Conservation (phyloP, 2,329 filamentous ascomycete species). For the Clonostachys byssicola region DNA sequence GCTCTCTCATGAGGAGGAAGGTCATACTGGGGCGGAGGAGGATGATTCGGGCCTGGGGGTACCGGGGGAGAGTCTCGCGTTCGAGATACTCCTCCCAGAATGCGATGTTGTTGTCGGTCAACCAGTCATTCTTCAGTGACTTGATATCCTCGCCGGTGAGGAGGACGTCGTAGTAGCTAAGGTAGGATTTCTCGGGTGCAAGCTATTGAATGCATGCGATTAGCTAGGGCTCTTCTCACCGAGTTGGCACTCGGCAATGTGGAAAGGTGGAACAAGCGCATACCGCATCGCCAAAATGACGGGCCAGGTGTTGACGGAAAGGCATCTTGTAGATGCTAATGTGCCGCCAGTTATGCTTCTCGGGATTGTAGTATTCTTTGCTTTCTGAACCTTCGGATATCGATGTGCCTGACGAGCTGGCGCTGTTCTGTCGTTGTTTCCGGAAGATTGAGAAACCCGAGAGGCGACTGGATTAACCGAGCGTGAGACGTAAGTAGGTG, state of each 20-base stretch:
- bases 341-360: constrained; percentile 4
- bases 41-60: constrained; percentile 79
- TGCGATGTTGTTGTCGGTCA: constrained; percentile 94
- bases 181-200: constrained; percentile 27
- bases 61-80: constrained; percentile 76
- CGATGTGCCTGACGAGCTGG: constrained; percentile 2
- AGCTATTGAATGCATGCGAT: too few species aligned
- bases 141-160: constrained; percentile 86
- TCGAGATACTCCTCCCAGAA: constrained; percentile 99
- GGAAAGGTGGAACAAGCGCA: constrained; percentile 14
- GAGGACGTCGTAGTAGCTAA: constrained; percentile 35
- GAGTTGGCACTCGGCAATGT: constrained; percentile 2
- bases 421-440: constrained; percentile 3
- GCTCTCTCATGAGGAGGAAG: constrained; percentile 80
- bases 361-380: constrained; percentile 5
- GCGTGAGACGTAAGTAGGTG: too few species aligned
- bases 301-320: constrained; percentile 35
- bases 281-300: constrained; percentile 43
- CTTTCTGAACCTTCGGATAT: constrained; percentile 1
- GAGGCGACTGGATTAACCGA: neutral
- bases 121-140: constrained; percentile 86
- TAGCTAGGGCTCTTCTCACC: constrained; percentile 36
- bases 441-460: constrained; percentile 3
- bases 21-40: constrained; percentile 91
- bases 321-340: constrained; percentile 21